Evolutionary conservation across 2,329 filamentous ascomycete genomes (phyloP), one percentile per base, ranked within the genome.

Genomic region (Aspergillus puulaauensis): DNA sequence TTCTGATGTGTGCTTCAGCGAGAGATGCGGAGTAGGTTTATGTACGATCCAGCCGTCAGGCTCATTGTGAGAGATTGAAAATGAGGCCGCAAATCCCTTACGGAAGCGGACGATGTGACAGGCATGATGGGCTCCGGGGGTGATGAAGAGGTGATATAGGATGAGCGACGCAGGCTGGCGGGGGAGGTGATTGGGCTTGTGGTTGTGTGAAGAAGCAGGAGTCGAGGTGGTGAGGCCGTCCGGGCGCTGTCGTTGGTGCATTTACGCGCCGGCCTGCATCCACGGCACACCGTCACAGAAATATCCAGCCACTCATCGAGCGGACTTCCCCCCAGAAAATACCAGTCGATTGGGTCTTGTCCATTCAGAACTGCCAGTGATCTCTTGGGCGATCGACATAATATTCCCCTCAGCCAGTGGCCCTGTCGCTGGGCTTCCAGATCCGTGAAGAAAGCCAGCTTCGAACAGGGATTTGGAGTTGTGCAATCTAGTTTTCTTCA

Each of bases 61-160:
- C 47, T 58, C 61, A 67, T 67, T 43, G 55, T 54, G 44, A 54
- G 53, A 49, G 60, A 63, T 66, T 61, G 61, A 60, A 59, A 62
- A 58, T 43, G 61, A 64, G 56, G 45, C 57, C 57, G 68, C 64
- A 65, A 71, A 69, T 71, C 67, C 67, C 56, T 54, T 54, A 58
- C 56, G 40, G 45, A 58, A 51, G 50, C 21, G 56, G 56, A 53
- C 6, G 21, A 49, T 39, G 51, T 41, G 56, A 54, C 51, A 46
- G 39, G 12, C 51, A 58, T 58, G 37, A 19, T 49, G 56, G 46
- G 39, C 33, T 15, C 19, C 35, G 21, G 44, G 33, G 52, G 52
- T 24, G 39, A 46, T 27, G 51, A 49, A 31, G 51, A 17, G 41
- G 49, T 56, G 54, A 56, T 56, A 56, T 56, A 56, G 43, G 41